Evolutionary conservation across 768 basidiomycete species (phyloP).

Genomic region (Boletales sp.): DNA sequence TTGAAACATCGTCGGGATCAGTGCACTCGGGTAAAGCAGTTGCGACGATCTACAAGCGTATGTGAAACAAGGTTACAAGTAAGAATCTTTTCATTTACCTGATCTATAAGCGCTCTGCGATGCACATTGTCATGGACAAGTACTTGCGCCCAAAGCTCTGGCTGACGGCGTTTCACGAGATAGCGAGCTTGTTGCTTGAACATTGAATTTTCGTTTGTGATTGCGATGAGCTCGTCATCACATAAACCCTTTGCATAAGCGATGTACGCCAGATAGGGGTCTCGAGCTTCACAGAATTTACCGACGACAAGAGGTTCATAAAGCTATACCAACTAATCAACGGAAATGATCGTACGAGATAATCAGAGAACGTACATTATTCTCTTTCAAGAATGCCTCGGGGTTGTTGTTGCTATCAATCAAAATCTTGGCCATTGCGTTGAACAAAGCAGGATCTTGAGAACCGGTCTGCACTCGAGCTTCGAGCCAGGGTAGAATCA

Average conservation of each 20-base stretch:
- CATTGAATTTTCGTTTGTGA: conserved; percentile 99
- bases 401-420: conserved; percentile 99
- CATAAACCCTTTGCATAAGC: conserved; percentile 99
- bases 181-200: conserved; percentile 99
- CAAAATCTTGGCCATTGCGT: conserved; percentile 97
- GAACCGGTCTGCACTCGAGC: conserved; percentile 89
- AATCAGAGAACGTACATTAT: conserved; percentile 64
- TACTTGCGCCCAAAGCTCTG: conserved; percentile 96
- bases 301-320: conserved; percentile 97
- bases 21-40: conserved; percentile 96
- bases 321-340: conserved; percentile 45
- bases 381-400: conserved; percentile 96
- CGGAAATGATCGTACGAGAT: background rate
- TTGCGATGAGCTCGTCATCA: conserved; percentile 93
- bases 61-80: background rate
- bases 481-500: conserved; percentile 97
- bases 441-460: conserved; percentile 92
- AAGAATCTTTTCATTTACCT: conserved; percentile 43
- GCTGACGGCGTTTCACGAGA: conserved; percentile 91
- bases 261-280: conserved; percentile 98
- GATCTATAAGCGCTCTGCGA: conserved; percentile 91
- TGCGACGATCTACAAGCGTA: conserved; percentile 65
- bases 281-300: conserved; percentile 98
- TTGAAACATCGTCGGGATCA: conserved; percentile 96
- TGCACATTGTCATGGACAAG: conserved; percentile 86